phyloP scores from a whole-genome alignment of 148 eudicot genomes.

The Rhododendron griersonianum region DNA sequence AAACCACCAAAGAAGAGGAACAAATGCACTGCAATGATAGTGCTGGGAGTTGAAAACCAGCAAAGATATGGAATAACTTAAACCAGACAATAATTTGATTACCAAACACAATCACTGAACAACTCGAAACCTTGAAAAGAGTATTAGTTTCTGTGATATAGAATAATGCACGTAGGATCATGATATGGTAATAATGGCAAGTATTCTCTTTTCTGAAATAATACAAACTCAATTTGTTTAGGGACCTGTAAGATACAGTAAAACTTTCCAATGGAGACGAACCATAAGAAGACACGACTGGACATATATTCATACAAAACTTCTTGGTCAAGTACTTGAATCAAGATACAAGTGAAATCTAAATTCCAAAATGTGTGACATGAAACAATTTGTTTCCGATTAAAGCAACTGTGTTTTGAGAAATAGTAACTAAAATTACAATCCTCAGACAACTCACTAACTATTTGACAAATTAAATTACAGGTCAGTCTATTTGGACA shows the following conservation, averaged over 20 bases:
- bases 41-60: too few species aligned
- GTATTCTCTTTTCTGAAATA: neutral
- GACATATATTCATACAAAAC: neutral
- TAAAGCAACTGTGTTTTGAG: neutral
- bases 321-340: neutral
- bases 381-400: too few species aligned
- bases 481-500: neutral
- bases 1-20: too few species aligned
- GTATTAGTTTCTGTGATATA: too few species aligned
- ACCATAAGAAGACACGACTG: neutral
- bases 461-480: neutral
- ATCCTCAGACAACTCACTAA: neutral
- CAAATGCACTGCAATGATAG: too few species aligned
- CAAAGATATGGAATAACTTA: too few species aligned
- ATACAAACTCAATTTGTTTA: neutral
- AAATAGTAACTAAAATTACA: neutral
- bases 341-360: neutral
- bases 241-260: neutral
- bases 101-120: too few species aligned
- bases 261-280: neutral
- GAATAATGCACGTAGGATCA: too few species aligned
- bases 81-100: too few species aligned
- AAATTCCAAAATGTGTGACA: too few species aligned
- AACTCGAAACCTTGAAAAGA: too few species aligned
- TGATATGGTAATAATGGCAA: neutral